A percentile compares a stretch with the other conserved stretches of the same genome.
Conservation (phyloP, 2,329 filamentous ascomycete species). For the Coniella lustricola region DNA sequence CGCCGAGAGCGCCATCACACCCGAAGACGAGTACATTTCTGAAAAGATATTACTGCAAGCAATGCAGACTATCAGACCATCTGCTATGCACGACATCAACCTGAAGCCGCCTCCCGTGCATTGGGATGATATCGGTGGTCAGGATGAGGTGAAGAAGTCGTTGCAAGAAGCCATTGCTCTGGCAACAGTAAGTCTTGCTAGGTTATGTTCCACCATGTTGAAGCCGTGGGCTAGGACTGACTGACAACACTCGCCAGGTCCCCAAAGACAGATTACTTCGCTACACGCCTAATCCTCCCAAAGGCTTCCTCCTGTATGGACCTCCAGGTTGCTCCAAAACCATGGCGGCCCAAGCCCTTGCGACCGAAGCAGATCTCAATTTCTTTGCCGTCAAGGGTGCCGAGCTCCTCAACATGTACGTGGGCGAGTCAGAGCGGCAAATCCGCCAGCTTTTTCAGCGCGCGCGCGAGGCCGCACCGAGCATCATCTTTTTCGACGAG, state of each 20-base stretch:
- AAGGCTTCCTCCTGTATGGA: slow-evolving; percentile 82
- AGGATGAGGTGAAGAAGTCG: slow-evolving; percentile 63
- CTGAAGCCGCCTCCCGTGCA: slow-evolving; percentile 78
- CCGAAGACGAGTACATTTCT: slow-evolving; percentile 23
- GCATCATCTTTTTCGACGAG: slow-evolving; percentile 96
- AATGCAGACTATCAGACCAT: slow-evolving; percentile 64
- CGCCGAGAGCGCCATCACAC: not conserved
- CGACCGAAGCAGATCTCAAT: slow-evolving; percentile 84
- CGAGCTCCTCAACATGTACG: slow-evolving; percentile 93
- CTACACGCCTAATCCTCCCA: slow-evolving; percentile 53
- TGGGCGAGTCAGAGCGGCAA: slow-evolving; percentile 85
- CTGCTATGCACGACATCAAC: slow-evolving; percentile 83
- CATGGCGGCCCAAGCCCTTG: slow-evolving; percentile 81
- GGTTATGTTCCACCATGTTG: not conserved
- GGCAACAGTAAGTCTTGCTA: slow-evolving; percentile 17
- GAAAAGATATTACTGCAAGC: slow-evolving; percentile 56
- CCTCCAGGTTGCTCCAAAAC: slow-evolving; percentile 95
- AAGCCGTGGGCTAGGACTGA: not conserved
- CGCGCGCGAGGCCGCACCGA: slow-evolving; percentile 76
- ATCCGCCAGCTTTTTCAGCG: slow-evolving; percentile 81
- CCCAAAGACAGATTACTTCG: slow-evolving; percentile 27
- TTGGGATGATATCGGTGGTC: slow-evolving; percentile 85
- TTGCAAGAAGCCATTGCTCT: slow-evolving; percentile 45
- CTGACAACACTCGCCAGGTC: not conserved
- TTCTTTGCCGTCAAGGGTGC: slow-evolving; percentile 93